Evolutionary conservation across 2,329 filamentous ascomycete genomes (phyloP).

Genomic region (Aspergillus hiratsukae): DNA sequence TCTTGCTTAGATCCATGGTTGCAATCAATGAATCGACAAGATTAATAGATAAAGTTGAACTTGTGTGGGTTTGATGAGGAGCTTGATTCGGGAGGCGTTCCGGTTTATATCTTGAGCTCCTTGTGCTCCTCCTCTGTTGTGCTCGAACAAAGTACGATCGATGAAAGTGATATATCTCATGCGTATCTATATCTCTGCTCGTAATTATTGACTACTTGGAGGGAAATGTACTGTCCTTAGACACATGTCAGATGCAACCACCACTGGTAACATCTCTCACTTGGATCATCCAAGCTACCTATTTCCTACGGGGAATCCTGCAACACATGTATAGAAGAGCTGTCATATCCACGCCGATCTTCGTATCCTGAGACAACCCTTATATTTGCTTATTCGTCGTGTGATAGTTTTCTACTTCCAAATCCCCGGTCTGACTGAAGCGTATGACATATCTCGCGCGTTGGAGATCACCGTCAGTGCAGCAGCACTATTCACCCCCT

Average conservation of each 20-base stretch:
- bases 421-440: background rate
- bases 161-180: background rate
- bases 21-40: background rate
- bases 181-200: background rate
- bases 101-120: background rate
- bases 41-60: background rate
- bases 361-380: background rate
- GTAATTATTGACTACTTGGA: background rate
- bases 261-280: too few relatives aligned
- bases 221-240: too few relatives aligned
- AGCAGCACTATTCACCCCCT: too few relatives aligned
- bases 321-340: too few relatives aligned
- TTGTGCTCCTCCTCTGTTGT: background rate
- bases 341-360: background rate
- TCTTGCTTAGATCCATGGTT: constrained; percentile 6
- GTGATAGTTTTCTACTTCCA: background rate
- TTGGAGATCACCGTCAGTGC: background rate
- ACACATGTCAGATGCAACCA: too few relatives aligned
- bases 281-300: too few relatives aligned
- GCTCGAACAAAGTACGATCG: background rate
- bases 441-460: background rate
- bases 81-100: background rate
- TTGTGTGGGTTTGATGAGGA: background rate
- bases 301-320: too few relatives aligned
- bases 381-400: background rate